Evolutionary conservation across 2,329 filamentous ascomycete genomes (phyloP), one percentile per base, ranked within the genome.

Genomic region (Fonsecaea erecta): DNA sequence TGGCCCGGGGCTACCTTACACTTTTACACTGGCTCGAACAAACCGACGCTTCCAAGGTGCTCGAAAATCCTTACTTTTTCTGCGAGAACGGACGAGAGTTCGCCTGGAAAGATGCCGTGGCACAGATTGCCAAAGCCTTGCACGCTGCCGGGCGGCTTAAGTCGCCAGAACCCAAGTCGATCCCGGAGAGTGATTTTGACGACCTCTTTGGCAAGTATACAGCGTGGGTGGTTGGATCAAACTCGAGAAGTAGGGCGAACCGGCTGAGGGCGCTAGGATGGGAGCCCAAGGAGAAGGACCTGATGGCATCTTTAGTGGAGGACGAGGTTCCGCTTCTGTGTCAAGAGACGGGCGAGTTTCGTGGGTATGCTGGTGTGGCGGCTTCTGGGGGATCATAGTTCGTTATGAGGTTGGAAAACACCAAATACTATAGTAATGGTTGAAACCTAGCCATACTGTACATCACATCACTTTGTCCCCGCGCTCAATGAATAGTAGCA

Each of bases 51-150:
- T 63, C 70, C 7, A 71, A 77, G 7, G 65, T 78, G 1, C 68
- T 80, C 1, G 64, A 76, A 34, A 82, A 83, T 64, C 81, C 80
- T 0, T 84, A 84, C 70, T 84, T 79, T 71, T 84, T 84, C 74
- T 79, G 76, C 72, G 82, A 84, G 52, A 74, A 77, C 32, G 79
- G 79, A n/a, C 52, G 75, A 5, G 81, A 84, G 66, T 74, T 76
- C 9, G 79, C 78, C 12, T 84, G 81, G 81, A 70, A 70, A n/a
- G 78, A 80, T 3, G 72, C 77, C 14, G 79, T 79, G 0, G 71
- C 67, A 8, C 68, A 73, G 1, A 78, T 83, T 65, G 80, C 78
- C 0, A 66, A 74, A 43, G 73, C 70, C 7, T 72, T 83, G 30
- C 72, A 79, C 52, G 65, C 73, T 53, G 75, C 74, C 8, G 80